Base-by-base conservation (phyloP, 2,329 filamentous ascomycete genomes). In the Diplodia scrobiculata region DNA sequence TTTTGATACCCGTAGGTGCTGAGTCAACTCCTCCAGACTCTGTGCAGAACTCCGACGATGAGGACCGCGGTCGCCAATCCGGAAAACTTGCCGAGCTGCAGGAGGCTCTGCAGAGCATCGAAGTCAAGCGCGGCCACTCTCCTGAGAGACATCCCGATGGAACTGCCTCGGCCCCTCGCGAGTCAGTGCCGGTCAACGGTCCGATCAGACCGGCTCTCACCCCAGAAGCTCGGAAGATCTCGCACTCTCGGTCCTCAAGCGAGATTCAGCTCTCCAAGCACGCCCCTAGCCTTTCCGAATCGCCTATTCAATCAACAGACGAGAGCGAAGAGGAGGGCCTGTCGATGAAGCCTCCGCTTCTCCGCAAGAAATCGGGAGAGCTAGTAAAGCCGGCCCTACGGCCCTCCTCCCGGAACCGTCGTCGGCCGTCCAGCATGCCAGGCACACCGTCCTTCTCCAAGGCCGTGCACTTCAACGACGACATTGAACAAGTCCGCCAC, bases 341-440 rank as follows among this genome's bases (percentile, higher is more conserved):
- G 68, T 78, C 74, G 69, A 83, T 81, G 72, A 96, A 95, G 79
- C 92, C 93, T n/a, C 88, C 88, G 64, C 96, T 98, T 87, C 88
- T 99, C 11, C 89, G 95, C 73, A 99, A 99, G 82, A 99, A 99
- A 84, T 98, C 95, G 47, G 95, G 95, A 38, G 95, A 99, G 79
- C 84, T 99, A 41, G 95, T 99, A 67, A 89, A 95, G 72, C 95
- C 95, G 13, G 95, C 95, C 21, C 85, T 99, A 62, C 88, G 95
- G 60, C 87, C 89, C 47, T 83, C 91, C 13, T 91, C 90, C n/a
- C 86, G 86, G 70, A 66, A 66, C 34, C 65, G 65, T n/a, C 85
- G 91, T 70, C 87, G 95, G 67, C 94, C 94, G 0, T 96, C 91
- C 3, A 98, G 94, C 80, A 96, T 98, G 91, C 95, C 95, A 9